Percentiles rank a stretch among this genome's conserved stretches.
These are phyloP conservation scores for Akanthomyces muscarius DNA, from an alignment of 2,329 filamentous ascomycete species.

Conservation along the genomic window DNA sequence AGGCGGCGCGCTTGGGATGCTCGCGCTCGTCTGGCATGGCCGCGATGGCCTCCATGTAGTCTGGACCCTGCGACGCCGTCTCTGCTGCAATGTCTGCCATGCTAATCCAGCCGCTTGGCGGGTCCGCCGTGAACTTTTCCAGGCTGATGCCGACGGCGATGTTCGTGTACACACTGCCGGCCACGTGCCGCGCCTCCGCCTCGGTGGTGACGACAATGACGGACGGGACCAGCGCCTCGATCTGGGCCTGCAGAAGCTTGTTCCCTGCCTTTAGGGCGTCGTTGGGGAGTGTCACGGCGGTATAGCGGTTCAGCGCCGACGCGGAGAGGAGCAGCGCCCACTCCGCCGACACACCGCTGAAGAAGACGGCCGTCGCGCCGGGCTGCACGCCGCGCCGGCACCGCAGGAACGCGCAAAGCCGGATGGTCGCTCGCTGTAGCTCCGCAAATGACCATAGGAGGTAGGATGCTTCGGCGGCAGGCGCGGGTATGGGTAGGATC, in stretches of 20 bases:
- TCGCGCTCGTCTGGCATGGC: not conserved
- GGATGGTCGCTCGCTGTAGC: not conserved
- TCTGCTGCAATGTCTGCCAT: not conserved
- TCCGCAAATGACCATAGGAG: not conserved
- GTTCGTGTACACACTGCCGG: not conserved
- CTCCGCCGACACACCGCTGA: not conserved
- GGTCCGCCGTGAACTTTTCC: not conserved
- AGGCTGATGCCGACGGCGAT: not conserved
- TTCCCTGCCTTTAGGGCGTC: too few relatives aligned
- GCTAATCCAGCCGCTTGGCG: not conserved
- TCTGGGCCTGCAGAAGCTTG: not conserved
- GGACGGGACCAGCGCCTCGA: not conserved
- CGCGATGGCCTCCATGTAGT: not conserved
- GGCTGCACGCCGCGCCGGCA: not conserved
- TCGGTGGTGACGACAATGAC: not conserved
- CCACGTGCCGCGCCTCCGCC: not conserved
- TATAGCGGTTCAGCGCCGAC: not conserved
- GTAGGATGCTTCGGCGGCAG: not conserved
- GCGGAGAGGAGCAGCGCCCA: not conserved
- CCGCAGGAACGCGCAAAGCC: not conserved
- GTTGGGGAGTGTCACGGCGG: not conserved
- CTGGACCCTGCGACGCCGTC: too few relatives aligned
- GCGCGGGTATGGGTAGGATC: not conserved
- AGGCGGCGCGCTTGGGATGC: too few relatives aligned
- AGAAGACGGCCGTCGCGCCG: not conserved